Evolutionary conservation across 1,284 basidiomycete species (phyloP), one percentile per base, ranked within the genome.

Genomic region (Ustilago shanxiensis): DNA sequence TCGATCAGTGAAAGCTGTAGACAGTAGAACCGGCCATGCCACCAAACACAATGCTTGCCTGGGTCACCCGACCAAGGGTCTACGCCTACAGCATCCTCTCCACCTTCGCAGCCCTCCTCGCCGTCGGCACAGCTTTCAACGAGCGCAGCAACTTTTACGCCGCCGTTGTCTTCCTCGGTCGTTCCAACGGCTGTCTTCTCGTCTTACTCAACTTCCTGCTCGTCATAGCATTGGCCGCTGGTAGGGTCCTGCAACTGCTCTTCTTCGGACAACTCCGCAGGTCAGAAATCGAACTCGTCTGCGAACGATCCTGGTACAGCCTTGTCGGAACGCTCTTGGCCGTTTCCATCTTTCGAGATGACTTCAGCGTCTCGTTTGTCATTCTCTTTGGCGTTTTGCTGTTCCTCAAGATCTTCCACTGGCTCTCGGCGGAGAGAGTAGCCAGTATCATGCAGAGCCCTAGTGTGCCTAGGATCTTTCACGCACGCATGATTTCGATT

Each of bases 371-470:
- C n/a, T 91, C 92, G 1, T 98, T 98, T 85, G 92, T 92, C 39
- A 88, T 95, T 77, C 93, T 98, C 90, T 98, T 98, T 84, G 92
- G 93, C 20, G 91, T 94, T 77, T 88, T 99, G 22, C 90, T 98
- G 16, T 96, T 98, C 81, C 90, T 98, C 80, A 98, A 98, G 86
- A 95, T 94, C 62, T 99, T 99, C 87, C 97, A 99, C 86, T 98
- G 95, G 95, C 90, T 99, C 33, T 91, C 95, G 66, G 91, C 91
- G 2, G 96, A 98, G 85, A 90, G 97, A 49, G 93, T 99, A 59
- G 97, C 99, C 90, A 95, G 93, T 89, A 98, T 99, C 93, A 97
- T 99, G 83, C 97, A 99, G 88, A 89, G 93, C 62, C 93, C 95
- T 31, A 92, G 93, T 9, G 92, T 96, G 26, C 89, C 93, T 3